Conservation (phyloP, 2,329 filamentous ascomycete species). For the Cadophora gregata region DNA sequence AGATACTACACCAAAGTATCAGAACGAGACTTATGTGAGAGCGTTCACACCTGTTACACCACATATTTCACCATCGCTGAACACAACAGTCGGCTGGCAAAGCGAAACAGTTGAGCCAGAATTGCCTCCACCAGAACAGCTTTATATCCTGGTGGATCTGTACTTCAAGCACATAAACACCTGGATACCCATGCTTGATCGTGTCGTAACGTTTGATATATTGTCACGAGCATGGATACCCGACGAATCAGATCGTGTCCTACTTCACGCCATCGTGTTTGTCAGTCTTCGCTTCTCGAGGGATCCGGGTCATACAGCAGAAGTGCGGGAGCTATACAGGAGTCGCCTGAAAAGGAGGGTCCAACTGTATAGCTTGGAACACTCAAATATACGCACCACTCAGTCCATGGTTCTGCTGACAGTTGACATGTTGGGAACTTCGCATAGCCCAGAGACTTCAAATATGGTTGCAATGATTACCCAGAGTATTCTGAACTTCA, state of each 20-base stretch:
- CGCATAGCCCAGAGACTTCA: conserved; percentile 3
- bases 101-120: conserved; percentile 15
- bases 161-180: conserved; percentile 22
- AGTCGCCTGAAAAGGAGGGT: conserved; percentile 5
- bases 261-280: conserved; percentile 16
- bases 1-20: conserved; percentile 4
- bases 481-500: conserved; percentile 20
- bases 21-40: conserved; percentile 9
- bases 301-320: conserved; percentile 7
- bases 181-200: conserved; percentile 20
- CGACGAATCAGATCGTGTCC: conserved; percentile 8
- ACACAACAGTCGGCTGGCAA: conserved; percentile 15
- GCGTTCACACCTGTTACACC: conserved; percentile 20
- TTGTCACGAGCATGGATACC: conserved; percentile 7
- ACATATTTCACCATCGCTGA: conserved; percentile 7
- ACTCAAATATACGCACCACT: conserved; percentile 5
- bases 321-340: neutral
- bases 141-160: conserved; percentile 12
- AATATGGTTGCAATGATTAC: conserved; percentile 20
- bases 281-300: conserved; percentile 20
- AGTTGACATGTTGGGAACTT: conserved; percentile 15
- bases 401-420: conserved; percentile 16
- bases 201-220: conserved; percentile 15
- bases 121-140: conserved; percentile 8
- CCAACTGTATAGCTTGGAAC: conserved; percentile 8